Evolutionary conservation across 306 rosid species (phyloP).

Genomic region (Notholithocarpus densiflorus): DNA sequence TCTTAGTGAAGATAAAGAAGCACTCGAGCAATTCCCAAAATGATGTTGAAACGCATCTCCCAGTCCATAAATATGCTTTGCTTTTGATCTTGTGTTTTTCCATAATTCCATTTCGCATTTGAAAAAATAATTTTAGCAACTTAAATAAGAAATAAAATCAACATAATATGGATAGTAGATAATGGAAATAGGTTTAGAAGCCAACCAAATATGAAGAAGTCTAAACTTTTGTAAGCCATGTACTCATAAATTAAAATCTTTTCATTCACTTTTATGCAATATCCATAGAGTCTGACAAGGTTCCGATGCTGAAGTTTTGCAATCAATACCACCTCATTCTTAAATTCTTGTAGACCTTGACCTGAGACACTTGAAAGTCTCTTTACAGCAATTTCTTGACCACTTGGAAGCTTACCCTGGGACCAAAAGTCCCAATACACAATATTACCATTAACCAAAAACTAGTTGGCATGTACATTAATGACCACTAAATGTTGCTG

Average conservation of each 20-base stretch:
- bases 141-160: neutral
- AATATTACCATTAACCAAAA: no score
- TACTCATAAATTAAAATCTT: slow-evolving; percentile 44
- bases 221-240: slow-evolving; percentile 50
- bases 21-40: slow-evolving; percentile 28
- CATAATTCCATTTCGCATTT: neutral
- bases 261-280: slow-evolving; percentile 38
- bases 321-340: slow-evolving; percentile 35
- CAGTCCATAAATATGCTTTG: slow-evolving; percentile 20
- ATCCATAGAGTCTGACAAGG: slow-evolving; percentile 46
- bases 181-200: neutral
- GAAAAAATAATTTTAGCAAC: neutral
- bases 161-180: neutral
- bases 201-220: slow-evolving; percentile 46
- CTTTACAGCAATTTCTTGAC: slow-evolving; percentile 40
- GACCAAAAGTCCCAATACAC: neutral
- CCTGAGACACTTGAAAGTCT: slow-evolving; percentile 43
- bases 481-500: neutral
- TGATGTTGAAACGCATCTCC: slow-evolving; percentile 38
- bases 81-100: slow-evolving; percentile 4
- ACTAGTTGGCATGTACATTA: neutral
- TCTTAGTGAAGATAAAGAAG: slow-evolving; percentile 32
- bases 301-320: slow-evolving; percentile 52
- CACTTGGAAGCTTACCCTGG: slow-evolving; percentile 36
- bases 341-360: slow-evolving; percentile 49